Conservation (phyloP, 108 stramenopile species). For the Fistulifera pelliculosa region DNA sequence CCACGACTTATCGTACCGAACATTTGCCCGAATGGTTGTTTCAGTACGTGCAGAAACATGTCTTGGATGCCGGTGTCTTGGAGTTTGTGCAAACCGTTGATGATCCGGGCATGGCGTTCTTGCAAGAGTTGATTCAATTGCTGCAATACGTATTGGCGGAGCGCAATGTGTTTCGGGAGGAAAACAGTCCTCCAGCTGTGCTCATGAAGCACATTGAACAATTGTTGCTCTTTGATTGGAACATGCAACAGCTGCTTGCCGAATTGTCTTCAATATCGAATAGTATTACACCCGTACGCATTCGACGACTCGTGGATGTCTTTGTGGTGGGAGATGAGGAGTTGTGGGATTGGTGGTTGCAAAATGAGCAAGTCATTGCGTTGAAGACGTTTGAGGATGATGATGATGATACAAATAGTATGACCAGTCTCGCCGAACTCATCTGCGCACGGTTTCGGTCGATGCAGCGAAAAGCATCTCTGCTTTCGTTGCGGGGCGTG, state of each 20-base stretch:
- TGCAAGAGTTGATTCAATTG: slow-evolving; percentile 46
- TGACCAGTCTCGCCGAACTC: slow-evolving; percentile 45
- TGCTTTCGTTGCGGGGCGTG: slow-evolving; percentile 27
- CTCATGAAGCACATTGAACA: slow-evolving; percentile 61
- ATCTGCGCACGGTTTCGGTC: slow-evolving; percentile 62
- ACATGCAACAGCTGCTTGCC: slow-evolving; percentile 6
- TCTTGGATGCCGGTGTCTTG: slow-evolving; percentile 22
- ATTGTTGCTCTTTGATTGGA: slow-evolving; percentile 58
- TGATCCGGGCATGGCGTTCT: slow-evolving; percentile 23
- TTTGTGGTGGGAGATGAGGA: slow-evolving; percentile 43
- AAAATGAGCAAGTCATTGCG: slow-evolving; percentile 54
- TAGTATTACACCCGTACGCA: too few relatives aligned
- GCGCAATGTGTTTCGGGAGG: slow-evolving; percentile 56
- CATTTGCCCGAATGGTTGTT: slow-evolving; percentile 75
- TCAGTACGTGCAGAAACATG: slow-evolving; percentile 48
- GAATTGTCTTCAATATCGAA: too few relatives aligned
- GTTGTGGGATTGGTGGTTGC: slow-evolving; percentile 63
- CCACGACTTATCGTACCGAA: slow-evolving; percentile 45
- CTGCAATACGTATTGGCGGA: slow-evolving; percentile 51
- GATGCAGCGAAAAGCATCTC: slow-evolving; percentile 42
- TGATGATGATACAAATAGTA: too few relatives aligned
- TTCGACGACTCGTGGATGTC: slow-evolving; percentile 33
- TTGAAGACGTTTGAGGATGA: slow-evolving; percentile 31
- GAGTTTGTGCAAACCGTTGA: slow-evolving; percentile 13
- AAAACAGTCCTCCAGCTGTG: slow-evolving; percentile 26